Evolutionary conservation across 225 moss, liverwort and hornwort genomes (phyloP), one percentile per base, ranked within the genome.

Genomic region (Ulota crispa): DNA sequence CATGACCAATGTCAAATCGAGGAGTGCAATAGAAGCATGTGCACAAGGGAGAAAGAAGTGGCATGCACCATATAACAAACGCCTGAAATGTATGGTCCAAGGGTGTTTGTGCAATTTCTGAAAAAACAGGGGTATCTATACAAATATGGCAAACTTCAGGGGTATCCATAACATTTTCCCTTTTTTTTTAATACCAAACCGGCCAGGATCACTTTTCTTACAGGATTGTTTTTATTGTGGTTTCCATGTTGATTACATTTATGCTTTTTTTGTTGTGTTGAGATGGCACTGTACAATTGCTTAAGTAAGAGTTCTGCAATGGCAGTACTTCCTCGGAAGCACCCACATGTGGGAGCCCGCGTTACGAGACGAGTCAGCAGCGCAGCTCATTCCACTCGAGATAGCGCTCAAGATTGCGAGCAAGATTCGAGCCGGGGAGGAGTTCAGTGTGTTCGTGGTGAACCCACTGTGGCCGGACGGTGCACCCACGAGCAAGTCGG

Each of bases 381-480:
- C 92, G 84, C 86, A 87, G 54, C 67, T 94, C 15, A 92, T 97
- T 23, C 96, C 96, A 4, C 76, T 97, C 9, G 96, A 97, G 74
- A 89, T 95, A 8, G 95, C 95, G 23, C 90, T 97, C 6, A 97
- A 92, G 57, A 80, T 90, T 39, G 90, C 86, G 12, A 90, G 85
- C 82, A 88, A 90, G 80, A 85, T 86, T 59, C 88, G 77, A 27
- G 90, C 85, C 4, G 89, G 87, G 4, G 90, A 97, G 42, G 93
- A 90, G 3, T 97, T 97, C 21, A 88, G 91, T 64, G 91, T 86
- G 45, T 97, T 92, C 68, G 68, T 97, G 43, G 88, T 97, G 55
- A 93, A 93, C 53, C 96, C 96, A 1, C 76, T 97, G 82, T 89
- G 92, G 82, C 97, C 97, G 9, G 91, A 95, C 68, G 97, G 97